Percentiles rank a stretch among this genome's conserved stretches.
Evolutionary conservation across 1,139 yeast species (phyloP).

Genomic region (Wickerhamomyces sp.): DNA sequence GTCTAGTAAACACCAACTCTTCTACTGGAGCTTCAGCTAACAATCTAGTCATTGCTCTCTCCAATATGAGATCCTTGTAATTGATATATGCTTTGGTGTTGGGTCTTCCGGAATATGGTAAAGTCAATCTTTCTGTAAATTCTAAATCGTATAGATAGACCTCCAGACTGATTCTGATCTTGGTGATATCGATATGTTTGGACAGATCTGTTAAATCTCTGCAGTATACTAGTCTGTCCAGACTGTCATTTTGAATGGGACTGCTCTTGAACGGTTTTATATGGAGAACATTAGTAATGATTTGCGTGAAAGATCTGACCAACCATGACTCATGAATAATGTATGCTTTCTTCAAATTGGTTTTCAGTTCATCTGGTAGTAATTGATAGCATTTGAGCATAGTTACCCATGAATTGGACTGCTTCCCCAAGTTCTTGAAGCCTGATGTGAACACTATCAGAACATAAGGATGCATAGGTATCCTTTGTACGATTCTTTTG

Average conservation of each 20-base stretch:
- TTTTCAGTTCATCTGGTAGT: conserved; percentile 55
- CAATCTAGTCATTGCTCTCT: conserved; percentile 44
- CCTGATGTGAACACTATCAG: conserved; percentile 78
- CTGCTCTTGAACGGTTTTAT: conserved; percentile 34
- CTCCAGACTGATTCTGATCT: conserved; percentile 68
- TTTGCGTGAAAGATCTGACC: conserved; percentile 72
- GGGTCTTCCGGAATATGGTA: conserved; percentile 28
- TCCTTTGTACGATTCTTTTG: conserved; percentile 28
- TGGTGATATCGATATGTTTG: conserved; percentile 64
- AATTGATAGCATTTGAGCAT: conserved; percentile 69
- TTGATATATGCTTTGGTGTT: conserved; percentile 28
- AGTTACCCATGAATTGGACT: conserved; percentile 58
- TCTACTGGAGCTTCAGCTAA: conserved; percentile 38
- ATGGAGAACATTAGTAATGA: conserved; percentile 57
- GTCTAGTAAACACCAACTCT: conserved; percentile 50
- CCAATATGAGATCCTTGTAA: conserved; percentile 32
- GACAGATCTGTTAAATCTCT: conserved; percentile 59
- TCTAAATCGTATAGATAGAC: conserved; percentile 56
- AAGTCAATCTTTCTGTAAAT: conserved; percentile 28
- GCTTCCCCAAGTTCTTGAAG: conserved; percentile 47
- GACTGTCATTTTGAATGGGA: conserved; percentile 8
- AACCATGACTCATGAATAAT: conserved; percentile 93
- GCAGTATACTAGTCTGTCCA: conserved; percentile 18
- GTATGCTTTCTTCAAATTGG: conserved; percentile 56
- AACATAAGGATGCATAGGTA: conserved; percentile 58